Evolutionary conservation across 352 stramenopile species (phyloP).

Genomic region (Pythium aristosporum): DNA sequence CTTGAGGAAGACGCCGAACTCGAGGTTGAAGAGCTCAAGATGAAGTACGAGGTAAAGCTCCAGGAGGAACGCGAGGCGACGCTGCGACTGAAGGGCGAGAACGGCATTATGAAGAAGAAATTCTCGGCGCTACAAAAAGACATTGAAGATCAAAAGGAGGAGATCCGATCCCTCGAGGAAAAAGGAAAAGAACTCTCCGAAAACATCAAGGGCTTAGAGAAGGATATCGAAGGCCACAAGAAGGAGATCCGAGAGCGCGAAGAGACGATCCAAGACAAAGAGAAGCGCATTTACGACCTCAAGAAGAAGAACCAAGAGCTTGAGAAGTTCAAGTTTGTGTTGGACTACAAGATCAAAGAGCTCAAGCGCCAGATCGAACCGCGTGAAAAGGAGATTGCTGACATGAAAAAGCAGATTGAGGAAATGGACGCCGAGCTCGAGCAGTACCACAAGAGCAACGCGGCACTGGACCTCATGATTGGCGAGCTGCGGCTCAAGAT

Average conservation of each 20-base stretch:
- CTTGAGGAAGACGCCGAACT: conserved; percentile 94
- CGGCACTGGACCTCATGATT: conserved; percentile 93
- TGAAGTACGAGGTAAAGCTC: conserved; percentile 91
- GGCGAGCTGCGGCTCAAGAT: conserved; percentile 93
- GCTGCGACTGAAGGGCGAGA: conserved; percentile 93
- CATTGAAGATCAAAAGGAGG: conserved; percentile 94
- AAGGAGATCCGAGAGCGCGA: conserved; percentile 92
- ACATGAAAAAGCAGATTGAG: conserved; percentile 95
- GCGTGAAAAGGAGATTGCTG: conserved; percentile 92
- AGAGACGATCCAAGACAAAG: conserved; percentile 95
- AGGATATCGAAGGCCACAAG: conserved; percentile 92
- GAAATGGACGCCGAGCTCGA: conserved; percentile 95
- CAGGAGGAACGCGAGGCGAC: conserved; percentile 88
- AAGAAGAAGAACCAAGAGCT: conserved; percentile 98
- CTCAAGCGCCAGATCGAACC: conserved; percentile 96
- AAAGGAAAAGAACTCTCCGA: conserved; percentile 92
- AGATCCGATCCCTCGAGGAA: conserved; percentile 89
- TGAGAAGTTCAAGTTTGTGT: conserved; percentile 97
- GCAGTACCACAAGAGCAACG: conserved; percentile 95
- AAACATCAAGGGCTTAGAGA: conserved; percentile 91
- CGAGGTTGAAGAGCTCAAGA: conserved; percentile 92
- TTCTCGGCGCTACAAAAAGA: conserved; percentile 92
- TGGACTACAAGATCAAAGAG: conserved; percentile 98
- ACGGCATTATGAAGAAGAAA: conserved; percentile 97
- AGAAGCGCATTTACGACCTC: conserved; percentile 96